Evolutionary conservation across 2,329 filamentous ascomycete species (phyloP), one percentile per base, ranked within the genome.

Genomic region (Teratosphaeria pseudoeucalypti): DNA sequence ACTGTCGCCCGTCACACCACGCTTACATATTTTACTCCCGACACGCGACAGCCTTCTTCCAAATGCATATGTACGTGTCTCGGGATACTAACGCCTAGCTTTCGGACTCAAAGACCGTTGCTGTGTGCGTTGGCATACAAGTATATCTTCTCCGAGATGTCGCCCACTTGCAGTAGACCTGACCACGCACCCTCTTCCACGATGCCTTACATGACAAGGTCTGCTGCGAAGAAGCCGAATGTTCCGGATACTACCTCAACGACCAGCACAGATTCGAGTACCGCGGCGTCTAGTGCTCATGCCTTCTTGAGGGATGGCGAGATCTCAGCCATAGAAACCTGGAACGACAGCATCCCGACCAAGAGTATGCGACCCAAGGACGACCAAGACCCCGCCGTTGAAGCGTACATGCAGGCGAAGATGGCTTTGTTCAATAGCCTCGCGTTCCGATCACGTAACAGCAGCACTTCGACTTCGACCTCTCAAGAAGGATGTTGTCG

Each of bases 391-490:
- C 64, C 69, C 6, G 65, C 66, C 47, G 63, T 73, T 1, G 67
- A 72, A 57, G 71, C 70, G 3, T 73, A 73, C 54, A 61, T 72
- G n/a, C 65, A 69, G 59, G 69, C 70, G 23, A 73, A 73, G 63
- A 62, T 72, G 67, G 68, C 68, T 6, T 64, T 73, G 14, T 72
- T 73, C 56, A 66, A 67, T n/a, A 68, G 60, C 37, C 59, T 66
- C 9, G n/a, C 57, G 6, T 34, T 29, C n/a, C 26, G 43, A 34
- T 16, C 34, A 14, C 43, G 19, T 10, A 54, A 57, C 23, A 55
- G 47, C 34, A 57, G 60, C 29, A 43, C 56, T 4, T 60, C 59
- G 6, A 63, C 60, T 16, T 58, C 52, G 53, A 32, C 49, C 43
- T 58, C 43, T 32, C 54, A 58, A 34, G 54, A 57, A 32, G 29